Base-by-base conservation (phyloP, 768 basidiomycete species). In the Naganishia onofrii region DNA sequence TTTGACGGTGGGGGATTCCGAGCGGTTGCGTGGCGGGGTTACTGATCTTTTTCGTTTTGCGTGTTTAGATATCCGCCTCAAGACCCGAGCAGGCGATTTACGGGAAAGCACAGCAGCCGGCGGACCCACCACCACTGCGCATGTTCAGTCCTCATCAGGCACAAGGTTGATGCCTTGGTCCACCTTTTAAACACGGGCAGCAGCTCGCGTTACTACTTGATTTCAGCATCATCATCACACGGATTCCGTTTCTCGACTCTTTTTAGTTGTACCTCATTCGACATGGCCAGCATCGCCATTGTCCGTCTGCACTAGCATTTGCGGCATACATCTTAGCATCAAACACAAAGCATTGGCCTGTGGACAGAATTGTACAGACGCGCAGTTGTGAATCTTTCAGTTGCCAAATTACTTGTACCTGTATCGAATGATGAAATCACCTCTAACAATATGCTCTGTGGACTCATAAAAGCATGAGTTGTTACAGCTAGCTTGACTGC, bases 131-230 rank as follows among this genome's bases (percentile, higher is more conserved):
- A 26, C 34, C n/a, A n/a, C n/a, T n/a, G 9, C 60, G 29, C 48
- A 21, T 3, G 23, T 19, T 17, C 42, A 28, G 5, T 19, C 44
- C 5, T 65, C 63, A 1, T 19, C 46, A 15, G 28, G n/a, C 46
- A 66, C 65, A 15, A 2, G 65, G 29, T 36, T 32, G 36, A 66
- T 66, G 65, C 48, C 65, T 28, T 66, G 65, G 65, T 66, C 60
- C 42, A 66, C 52, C 15, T 66, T 66, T 21, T 51, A 23, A 38
- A 3, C 42, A 42, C 5, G 12, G 36, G 36, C 36, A 36, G 36
- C n/a, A 15, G 13, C 42, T 42, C 15, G 42, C 42, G n/a, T n/a
- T n/a, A 42, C 2, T 8, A 42, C 42, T 42, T 42, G 42, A 42
- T 42, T 42, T 8, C 42, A 36, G 34, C 42, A 42, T 8, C 42